These are phyloP conservation scores for Ogataea corticis DNA, from an alignment of 805 yeast species.

Conservation along the genomic window DNA sequence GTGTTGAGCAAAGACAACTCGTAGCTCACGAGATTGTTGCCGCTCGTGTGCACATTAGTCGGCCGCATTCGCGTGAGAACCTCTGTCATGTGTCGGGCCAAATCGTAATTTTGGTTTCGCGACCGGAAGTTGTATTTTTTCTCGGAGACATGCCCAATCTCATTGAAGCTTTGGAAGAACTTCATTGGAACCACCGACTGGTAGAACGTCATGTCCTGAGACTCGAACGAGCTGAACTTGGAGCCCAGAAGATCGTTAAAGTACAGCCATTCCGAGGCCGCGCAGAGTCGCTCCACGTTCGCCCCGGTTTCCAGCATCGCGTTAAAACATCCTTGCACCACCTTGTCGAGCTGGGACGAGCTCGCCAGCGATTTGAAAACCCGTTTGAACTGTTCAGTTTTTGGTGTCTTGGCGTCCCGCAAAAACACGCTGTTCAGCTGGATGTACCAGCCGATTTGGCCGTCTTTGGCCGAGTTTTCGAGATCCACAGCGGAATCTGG, in stretches of 20 bases:
- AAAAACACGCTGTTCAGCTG: constrained; percentile 63
- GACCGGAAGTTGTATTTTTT: constrained; percentile 24
- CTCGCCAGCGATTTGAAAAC: constrained; percentile 48
- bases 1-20: constrained; percentile 19
- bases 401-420: constrained; percentile 46
- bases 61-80: constrained; percentile 34
- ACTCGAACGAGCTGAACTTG: constrained; percentile 47
- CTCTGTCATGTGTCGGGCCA: constrained; percentile 35
- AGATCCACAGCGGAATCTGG: constrained; percentile 4
- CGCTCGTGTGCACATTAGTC: constrained; percentile 33
- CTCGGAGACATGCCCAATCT: constrained; percentile 41
- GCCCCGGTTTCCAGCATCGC: constrained; percentile 64
- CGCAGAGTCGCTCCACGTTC: constrained; percentile 55
- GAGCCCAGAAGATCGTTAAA: constrained; percentile 63
- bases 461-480: constrained; percentile 51
- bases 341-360: constrained; percentile 57
- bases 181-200: constrained; percentile 58
- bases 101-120: constrained; percentile 43
- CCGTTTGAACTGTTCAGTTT: constrained; percentile 48
- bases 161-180: constrained; percentile 65
- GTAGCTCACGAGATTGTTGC: constrained; percentile 30
- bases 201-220: constrained; percentile 41
- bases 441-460: constrained; percentile 64
- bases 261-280: constrained; percentile 72
- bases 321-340: constrained; percentile 72